phyloP scores from a whole-genome alignment of 495 filamentous ascomycete species.

The Podospora pseudocomata region DNA sequence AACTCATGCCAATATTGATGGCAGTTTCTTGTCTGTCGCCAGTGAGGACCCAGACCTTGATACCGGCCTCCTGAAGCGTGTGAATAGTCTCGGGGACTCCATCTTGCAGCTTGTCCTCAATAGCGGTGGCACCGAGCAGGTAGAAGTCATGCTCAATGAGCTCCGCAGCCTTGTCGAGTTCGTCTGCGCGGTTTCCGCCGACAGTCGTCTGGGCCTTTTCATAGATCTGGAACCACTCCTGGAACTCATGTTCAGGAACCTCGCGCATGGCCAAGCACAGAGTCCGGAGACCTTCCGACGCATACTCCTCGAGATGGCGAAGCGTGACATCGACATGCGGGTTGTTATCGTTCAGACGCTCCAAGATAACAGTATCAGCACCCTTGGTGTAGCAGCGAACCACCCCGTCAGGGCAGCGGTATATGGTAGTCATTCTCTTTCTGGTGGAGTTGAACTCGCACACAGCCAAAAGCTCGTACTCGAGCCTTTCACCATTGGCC shows the following conservation, averaged over 20 bases:
- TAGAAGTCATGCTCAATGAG: slow-evolving; percentile 89
- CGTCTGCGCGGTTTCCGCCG: slow-evolving; percentile 84
- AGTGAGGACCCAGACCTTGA: slow-evolving; percentile 98
- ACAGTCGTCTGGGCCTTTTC: slow-evolving; percentile 90
- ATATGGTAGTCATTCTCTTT: slow-evolving; percentile 97
- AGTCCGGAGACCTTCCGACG: slow-evolving; percentile 91
- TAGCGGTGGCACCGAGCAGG: slow-evolving; percentile 92
- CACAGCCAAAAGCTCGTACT: slow-evolving; percentile 91
- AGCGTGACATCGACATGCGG: slow-evolving; percentile 83
- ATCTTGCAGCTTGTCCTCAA: slow-evolving; percentile 95
- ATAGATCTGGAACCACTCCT: slow-evolving; percentile 82
- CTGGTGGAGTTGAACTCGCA: slow-evolving; percentile 98
- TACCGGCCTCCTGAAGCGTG: slow-evolving; percentile 92
- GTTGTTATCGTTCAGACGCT: slow-evolving; percentile 75
- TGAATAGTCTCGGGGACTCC: slow-evolving; percentile 98
- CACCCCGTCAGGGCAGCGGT: slow-evolving; percentile 93
- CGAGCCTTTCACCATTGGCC: slow-evolving; percentile 63
- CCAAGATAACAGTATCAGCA: slow-evolving; percentile 94
- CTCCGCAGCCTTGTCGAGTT: slow-evolving; percentile 96
- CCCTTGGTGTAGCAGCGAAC: slow-evolving; percentile 93
- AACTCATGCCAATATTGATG: slow-evolving; percentile 99
- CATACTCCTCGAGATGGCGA: slow-evolving; percentile 95
- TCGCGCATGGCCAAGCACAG: slow-evolving; percentile 95
- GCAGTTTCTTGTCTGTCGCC: slow-evolving; percentile 98
- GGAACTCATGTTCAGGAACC: slow-evolving; percentile 83